Percentiles rank a stretch among this genome's conserved stretches.
These are phyloP conservation scores for Arachis hypogaea DNA, from an alignment of 306 rosid genomes.

Conservation along the genomic window DNA sequence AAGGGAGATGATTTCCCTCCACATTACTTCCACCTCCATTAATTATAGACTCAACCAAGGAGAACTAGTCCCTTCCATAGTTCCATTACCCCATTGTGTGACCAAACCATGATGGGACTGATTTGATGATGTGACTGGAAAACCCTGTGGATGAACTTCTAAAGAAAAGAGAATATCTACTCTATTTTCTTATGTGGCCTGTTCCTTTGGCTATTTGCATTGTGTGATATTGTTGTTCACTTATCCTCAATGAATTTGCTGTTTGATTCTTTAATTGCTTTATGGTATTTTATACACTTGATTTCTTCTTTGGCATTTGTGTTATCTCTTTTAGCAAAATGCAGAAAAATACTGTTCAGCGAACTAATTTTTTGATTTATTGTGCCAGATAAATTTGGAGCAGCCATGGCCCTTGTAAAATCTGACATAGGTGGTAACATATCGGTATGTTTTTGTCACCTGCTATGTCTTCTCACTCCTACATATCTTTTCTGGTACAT, in stretches of 20 bases:
- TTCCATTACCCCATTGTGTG: too few species aligned
- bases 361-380: slow-evolving; percentile 42
- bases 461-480: not conserved
- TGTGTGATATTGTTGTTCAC: not conserved
- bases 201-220: not conserved
- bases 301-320: slow-evolving; percentile 16
- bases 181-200: not conserved
- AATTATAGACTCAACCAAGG: too few species aligned
- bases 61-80: too few species aligned
- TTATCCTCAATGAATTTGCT: not conserved
- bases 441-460: slow-evolving; percentile 52
- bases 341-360: not conserved
- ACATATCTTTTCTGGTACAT: not conserved
- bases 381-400: slow-evolving; percentile 89
- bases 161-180: too few species aligned
- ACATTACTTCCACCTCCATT: not conserved
- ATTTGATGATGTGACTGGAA: too few species aligned
- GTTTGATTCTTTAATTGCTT: slow-evolving; percentile 9
- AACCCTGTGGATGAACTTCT: too few species aligned
- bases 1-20: too few species aligned
- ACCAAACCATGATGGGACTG: too few species aligned
- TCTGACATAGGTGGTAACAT: slow-evolving; percentile 89
- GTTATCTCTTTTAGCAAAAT: slow-evolving; percentile 4
- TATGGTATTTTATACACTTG: slow-evolving; percentile 7
- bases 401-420: slow-evolving; percentile 90